Percentiles rank a stretch among this genome's conserved stretches.
phyloP scores from a whole-genome alignment of 345 rosid species.

The Eucalyptus dawsonii region DNA sequence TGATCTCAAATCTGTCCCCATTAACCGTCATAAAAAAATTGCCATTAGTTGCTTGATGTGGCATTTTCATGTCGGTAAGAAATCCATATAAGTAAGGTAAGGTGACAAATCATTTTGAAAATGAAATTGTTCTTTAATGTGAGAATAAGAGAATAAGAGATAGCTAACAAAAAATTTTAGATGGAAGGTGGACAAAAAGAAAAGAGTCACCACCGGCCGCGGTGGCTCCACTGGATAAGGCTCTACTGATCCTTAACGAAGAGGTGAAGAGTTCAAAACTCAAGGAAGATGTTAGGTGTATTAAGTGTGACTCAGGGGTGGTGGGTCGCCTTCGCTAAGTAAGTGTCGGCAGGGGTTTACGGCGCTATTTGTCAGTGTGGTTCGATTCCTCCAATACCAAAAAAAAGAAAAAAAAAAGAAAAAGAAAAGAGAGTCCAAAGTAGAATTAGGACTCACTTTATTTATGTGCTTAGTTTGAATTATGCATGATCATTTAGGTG shows the following conservation, averaged over 20 bases:
- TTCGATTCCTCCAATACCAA: no score
- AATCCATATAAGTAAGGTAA: not conserved
- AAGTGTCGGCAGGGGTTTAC: no score
- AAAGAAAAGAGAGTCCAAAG: not conserved
- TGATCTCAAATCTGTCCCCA: fast-evolving
- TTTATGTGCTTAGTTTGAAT: not conserved
- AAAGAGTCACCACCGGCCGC: no score
- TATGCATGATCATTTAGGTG: not conserved
- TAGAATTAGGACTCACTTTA: not conserved
- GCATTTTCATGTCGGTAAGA: not conserved
- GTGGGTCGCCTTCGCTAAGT: no score
- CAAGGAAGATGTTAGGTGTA: no score
- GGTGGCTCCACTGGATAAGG: no score
- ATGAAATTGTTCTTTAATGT: not conserved
- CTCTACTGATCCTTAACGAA: no score
- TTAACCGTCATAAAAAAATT: not conserved
- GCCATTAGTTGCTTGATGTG: not conserved
- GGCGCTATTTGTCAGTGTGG: no score
- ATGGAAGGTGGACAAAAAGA: not conserved
- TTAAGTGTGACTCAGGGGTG: no score
- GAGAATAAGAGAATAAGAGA: not conserved
- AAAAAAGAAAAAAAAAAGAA: no score
- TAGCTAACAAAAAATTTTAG: not conserved
- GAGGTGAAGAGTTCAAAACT: no score
- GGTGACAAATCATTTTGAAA: not conserved